Base-by-base conservation (phyloP, 345 rosid genomes). In the Eucalyptus brandiana region DNA sequence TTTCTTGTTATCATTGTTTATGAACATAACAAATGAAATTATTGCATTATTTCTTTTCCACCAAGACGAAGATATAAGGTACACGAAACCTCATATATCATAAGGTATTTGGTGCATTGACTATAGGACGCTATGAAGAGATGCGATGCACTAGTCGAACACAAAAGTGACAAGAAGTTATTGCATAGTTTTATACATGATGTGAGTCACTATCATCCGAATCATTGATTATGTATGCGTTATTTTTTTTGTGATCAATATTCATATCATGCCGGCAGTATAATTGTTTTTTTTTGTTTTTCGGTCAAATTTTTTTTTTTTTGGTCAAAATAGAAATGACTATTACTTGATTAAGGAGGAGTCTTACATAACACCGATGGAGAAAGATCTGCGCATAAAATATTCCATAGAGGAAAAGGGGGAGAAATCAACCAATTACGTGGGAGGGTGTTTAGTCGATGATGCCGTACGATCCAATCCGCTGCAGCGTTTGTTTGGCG, bases 11-110 rank as follows among this genome's bases (percentile, higher is more conserved):
- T 17, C 23, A 32, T 67, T 32, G 40, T 17, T 32, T 67, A 0
- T 67, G 10, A 32, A 67, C 80, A 32, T 19, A 0, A 32, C 40
- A 32, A 8, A 67, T 0, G 6, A 32, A 32, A 16, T 32, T n/a
- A n/a, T 4, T 0, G 0, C 6, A 8, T 32, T 16, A 32, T 32
- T 17, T 32, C 0, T n/a, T 67, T 67, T 16, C 40, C 7, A 16
- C 42, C 21, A 0, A 67, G 80, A 32, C 9, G 11, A 16, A n/a
- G 37, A 67, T n/a, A n/a, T 56, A 8, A 16, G 34, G 40, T n/a
- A n/a, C 40, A 67, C 4, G 21, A 67, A 67, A 67, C n/a, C 21
- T n/a, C 76, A n/a, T n/a, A n/a, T 32, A 17, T 10, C 80, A 9
- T 3, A 0, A 34, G 42, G 23, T 6, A 32, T 69, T 69, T 17